Evolutionary conservation across 2,329 filamentous ascomycete genomes (phyloP).

Genomic region (Penicillium sumatraense): DNA sequence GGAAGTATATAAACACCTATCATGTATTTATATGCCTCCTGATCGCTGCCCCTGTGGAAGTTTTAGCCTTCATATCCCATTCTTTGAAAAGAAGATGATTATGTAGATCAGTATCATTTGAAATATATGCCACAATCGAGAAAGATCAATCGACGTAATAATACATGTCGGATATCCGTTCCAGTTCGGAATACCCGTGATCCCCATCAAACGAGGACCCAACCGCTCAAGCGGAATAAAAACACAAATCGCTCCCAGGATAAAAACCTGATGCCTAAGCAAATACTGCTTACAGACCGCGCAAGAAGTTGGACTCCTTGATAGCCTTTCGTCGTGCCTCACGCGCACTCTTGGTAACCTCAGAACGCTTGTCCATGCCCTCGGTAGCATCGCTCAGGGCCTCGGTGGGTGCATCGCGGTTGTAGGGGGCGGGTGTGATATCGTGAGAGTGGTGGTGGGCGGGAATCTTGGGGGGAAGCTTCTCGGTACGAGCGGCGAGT

Average conservation of each 20-base stretch:
- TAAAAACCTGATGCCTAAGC: constrained; percentile 1
- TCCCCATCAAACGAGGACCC: constrained; percentile 8
- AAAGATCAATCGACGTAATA: constrained; percentile 33
- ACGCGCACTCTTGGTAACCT: constrained; percentile 51
- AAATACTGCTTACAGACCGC: constrained; percentile 43
- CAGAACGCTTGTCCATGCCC: constrained; percentile 42
- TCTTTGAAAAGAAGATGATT: background rate
- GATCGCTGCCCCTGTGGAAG: too few species aligned
- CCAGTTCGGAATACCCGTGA: constrained; percentile 15
- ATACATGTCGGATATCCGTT: constrained; percentile 32
- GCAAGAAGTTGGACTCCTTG: constrained; percentile 54
- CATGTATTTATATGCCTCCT: too few species aligned
- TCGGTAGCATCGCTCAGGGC: constrained; percentile 38
- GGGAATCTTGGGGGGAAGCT: constrained; percentile 47
- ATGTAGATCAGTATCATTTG: constrained; percentile 22
- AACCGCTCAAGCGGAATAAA: background rate
- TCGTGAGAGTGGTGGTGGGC: constrained; percentile 51
- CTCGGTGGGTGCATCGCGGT: constrained; percentile 24
- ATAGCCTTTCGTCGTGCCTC: constrained; percentile 52
- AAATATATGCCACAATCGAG: constrained; percentile 32
- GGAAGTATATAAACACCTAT: too few species aligned
- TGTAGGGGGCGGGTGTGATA: constrained; percentile 47
- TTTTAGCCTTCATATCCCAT: too few species aligned
- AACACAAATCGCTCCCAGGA: constrained; percentile 16
- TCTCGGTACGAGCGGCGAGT: constrained; percentile 46